phyloP scores from a whole-genome alignment of 2,329 filamentous ascomycete species.

The Diaporthe eres region DNA sequence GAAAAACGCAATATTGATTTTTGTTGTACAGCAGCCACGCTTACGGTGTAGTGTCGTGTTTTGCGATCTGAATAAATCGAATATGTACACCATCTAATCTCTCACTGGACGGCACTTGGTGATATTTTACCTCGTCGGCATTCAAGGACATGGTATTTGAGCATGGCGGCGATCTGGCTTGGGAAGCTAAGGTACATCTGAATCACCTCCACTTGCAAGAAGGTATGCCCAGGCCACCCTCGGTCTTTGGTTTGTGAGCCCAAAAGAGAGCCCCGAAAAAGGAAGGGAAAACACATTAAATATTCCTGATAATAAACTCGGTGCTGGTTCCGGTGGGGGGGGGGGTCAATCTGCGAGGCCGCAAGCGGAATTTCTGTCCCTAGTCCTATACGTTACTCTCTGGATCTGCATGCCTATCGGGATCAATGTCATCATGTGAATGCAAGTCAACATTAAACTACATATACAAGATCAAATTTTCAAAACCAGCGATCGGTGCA shows the following conservation, averaged over 20 bases:
- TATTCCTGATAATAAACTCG: not conserved
- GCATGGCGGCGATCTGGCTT: no score
- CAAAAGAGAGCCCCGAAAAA: not conserved
- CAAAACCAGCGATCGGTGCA: no score
- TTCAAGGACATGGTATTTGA: no score
- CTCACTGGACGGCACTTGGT: not conserved
- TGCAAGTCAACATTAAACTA: no score
- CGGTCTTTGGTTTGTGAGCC: not conserved
- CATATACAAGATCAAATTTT: no score
- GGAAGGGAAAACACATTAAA: no score
- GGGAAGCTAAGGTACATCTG: no score
- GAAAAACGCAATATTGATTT: not conserved
- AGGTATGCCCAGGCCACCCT: not conserved
- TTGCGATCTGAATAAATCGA: not conserved
- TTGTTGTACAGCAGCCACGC: not conserved
- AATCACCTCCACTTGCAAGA: not conserved
- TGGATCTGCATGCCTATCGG: no score
- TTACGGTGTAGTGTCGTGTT: not conserved
- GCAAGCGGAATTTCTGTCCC: not conserved
- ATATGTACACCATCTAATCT: not conserved
- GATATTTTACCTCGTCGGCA: not conserved
- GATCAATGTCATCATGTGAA: no score
- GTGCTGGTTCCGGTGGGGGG: not conserved
- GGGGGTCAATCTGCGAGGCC: not conserved
- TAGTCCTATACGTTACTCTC: no score